These are phyloP conservation scores for Biscogniauxia marginata DNA, from an alignment of 2,329 filamentous ascomycete species.

Conservation along the genomic window DNA sequence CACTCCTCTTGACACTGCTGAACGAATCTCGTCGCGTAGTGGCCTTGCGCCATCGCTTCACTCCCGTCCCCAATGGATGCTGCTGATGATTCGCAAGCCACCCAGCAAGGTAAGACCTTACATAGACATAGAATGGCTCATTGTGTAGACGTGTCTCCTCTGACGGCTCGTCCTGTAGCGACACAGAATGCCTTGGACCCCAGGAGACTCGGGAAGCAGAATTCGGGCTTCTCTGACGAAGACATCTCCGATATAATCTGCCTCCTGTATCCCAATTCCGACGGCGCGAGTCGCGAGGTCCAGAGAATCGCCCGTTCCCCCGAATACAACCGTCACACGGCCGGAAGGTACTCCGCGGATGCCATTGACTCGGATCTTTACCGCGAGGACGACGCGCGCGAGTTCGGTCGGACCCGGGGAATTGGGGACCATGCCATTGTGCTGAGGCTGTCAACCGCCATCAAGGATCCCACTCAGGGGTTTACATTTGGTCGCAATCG, in stretches of 20 bases:
- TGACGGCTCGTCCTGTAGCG: slow-evolving; percentile 40
- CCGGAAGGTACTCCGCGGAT: slow-evolving; percentile 48
- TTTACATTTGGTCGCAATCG: slow-evolving; percentile 85
- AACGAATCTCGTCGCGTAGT: slow-evolving; percentile 6
- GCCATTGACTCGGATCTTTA: slow-evolving; percentile 52
- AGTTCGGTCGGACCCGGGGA: slow-evolving; percentile 52
- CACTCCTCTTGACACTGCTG: slow-evolving; percentile 5
- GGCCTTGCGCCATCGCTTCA: slow-evolving; percentile 8
- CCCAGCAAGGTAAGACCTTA: slow-evolving; percentile 32
- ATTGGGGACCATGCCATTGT: slow-evolving; percentile 68
- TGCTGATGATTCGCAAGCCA: slow-evolving; percentile 31
- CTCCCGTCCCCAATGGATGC: slow-evolving; percentile 26
- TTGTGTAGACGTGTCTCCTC: slow-evolving; percentile 1
- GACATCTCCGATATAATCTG: slow-evolving; percentile 89
- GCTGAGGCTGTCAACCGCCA: slow-evolving; percentile 71
- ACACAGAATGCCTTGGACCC: slow-evolving; percentile 83
- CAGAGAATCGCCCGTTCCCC: slow-evolving; percentile 41
- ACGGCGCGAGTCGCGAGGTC: slow-evolving; percentile 71
- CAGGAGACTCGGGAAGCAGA: slow-evolving; percentile 73
- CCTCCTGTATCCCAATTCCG: slow-evolving; percentile 77
- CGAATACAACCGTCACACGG: slow-evolving; percentile 48
- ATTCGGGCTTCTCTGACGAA: slow-evolving; percentile 77
- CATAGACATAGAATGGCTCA: background rate
- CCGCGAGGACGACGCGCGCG: slow-evolving; percentile 48
- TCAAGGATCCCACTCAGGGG: slow-evolving; percentile 68